phyloP scores from a whole-genome alignment of 2,329 filamentous ascomycete genomes.

The Trichophyton mentagrophytes region DNA sequence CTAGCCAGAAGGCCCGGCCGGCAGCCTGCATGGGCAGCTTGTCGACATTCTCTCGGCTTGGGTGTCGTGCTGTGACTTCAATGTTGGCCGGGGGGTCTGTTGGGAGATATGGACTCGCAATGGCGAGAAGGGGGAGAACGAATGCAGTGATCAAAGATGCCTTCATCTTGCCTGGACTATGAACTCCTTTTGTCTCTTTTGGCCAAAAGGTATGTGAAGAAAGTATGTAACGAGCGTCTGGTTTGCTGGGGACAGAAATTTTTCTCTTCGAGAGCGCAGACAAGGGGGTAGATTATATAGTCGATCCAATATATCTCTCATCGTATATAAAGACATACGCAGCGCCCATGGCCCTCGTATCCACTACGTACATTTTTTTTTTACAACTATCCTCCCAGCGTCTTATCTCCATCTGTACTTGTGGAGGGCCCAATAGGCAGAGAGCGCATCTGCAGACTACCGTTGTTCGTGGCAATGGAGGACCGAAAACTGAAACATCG shows the following conservation, averaged over 20 bases:
- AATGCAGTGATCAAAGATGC: slow-evolving; percentile 3
- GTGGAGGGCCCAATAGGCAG: neutral
- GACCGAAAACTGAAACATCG: neutral
- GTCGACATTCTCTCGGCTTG: slow-evolving; percentile 30
- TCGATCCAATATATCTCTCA: too few species aligned
- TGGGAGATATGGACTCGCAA: slow-evolving; percentile 5
- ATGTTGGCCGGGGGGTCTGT: slow-evolving; percentile 11
- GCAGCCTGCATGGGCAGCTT: slow-evolving; percentile 35
- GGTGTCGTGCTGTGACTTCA: slow-evolving; percentile 17
- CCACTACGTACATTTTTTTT: neutral
- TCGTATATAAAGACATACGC: neutral
- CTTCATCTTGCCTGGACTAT: slow-evolving; percentile 6
- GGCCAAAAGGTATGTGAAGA: too few species aligned
- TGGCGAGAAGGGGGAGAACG: slow-evolving; percentile 10
- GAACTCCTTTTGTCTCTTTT: too few species aligned
- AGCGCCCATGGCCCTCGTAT: neutral
- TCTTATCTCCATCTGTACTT: neutral
- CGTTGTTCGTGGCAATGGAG: neutral
- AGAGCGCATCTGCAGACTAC: neutral
- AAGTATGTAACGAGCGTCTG: too few species aligned
- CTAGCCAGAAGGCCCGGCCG: slow-evolving; percentile 40
- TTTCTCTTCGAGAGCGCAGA: too few species aligned
- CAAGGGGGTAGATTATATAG: neutral
- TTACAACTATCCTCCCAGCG: neutral
- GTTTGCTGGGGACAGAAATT: too few species aligned